Conservation (phyloP, 2,329 filamentous ascomycete species). For the Fusarium sp. region DNA sequence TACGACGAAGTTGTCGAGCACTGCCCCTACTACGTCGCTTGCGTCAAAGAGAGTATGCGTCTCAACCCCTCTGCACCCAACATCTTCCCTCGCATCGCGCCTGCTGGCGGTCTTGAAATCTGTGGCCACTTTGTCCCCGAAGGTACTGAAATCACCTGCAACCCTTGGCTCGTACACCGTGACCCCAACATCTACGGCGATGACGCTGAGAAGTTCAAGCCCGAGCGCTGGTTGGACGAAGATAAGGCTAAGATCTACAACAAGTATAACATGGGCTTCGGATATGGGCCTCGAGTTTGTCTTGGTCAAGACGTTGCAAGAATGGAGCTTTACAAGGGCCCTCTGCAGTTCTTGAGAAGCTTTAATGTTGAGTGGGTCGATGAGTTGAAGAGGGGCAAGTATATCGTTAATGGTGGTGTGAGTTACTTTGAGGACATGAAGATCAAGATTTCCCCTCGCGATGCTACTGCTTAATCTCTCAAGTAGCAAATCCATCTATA, state of each 20-base stretch:
- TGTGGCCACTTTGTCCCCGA: slow-evolving; percentile 49
- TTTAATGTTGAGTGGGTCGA: slow-evolving; percentile 31
- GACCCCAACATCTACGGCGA: slow-evolving; percentile 49
- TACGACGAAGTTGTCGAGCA: slow-evolving; percentile 44
- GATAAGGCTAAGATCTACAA: slow-evolving; percentile 47
- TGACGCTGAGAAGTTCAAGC: slow-evolving; percentile 52
- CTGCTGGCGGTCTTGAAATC: slow-evolving; percentile 57
- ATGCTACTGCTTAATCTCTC: not conserved
- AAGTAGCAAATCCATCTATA: not conserved
- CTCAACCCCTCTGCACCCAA: slow-evolving; percentile 62
- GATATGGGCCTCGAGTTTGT: slow-evolving; percentile 57
- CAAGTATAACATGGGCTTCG: slow-evolving; percentile 52
- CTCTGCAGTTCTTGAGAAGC: slow-evolving; percentile 25
- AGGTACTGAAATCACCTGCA: slow-evolving; percentile 52
- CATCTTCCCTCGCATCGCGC: slow-evolving; percentile 62
- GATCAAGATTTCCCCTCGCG: slow-evolving; percentile 22
- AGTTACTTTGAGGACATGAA: slow-evolving; percentile 38
- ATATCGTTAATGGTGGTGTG: slow-evolving; percentile 34
- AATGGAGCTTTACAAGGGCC: slow-evolving; percentile 54
- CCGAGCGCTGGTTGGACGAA: slow-evolving; percentile 56
- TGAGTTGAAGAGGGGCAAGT: slow-evolving; percentile 18
- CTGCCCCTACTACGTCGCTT: slow-evolving; percentile 63
- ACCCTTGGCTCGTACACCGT: slow-evolving; percentile 52
- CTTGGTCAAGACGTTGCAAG: slow-evolving; percentile 58
- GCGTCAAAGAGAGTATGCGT: slow-evolving; percentile 65